Evolutionary conservation across 805 yeast species (phyloP).

Genomic region (Saccharomycopsis fibuligera): DNA sequence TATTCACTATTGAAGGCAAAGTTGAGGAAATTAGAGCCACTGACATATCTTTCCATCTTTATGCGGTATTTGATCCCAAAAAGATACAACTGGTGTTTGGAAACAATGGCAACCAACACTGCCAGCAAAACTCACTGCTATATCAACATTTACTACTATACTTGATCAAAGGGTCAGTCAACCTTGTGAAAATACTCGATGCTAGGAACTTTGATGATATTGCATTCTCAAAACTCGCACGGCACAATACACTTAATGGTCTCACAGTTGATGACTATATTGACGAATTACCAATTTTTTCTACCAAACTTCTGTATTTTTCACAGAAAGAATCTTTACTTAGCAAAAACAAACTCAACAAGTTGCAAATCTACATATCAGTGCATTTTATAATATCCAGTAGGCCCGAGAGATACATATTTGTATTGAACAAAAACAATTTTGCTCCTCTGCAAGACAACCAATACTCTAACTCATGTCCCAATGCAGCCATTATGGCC

Average conservation of each 20-base stretch:
- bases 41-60: conserved; percentile 30
- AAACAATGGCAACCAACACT: conserved; percentile 5
- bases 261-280: conserved; percentile 13
- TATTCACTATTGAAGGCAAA: conserved; percentile 32
- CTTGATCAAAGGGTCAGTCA: conserved; percentile 26
- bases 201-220: conserved; percentile 8
- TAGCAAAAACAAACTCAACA: conserved; percentile 6
- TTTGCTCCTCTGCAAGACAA: background rate
- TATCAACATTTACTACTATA: conserved; percentile 26
- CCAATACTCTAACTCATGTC: conserved; percentile 4
- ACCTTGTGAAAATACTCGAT: conserved; percentile 17
- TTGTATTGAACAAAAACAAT: conserved; percentile 3
- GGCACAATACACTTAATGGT: conserved; percentile 10
- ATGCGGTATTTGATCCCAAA: conserved; percentile 26
- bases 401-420: conserved; percentile 7
- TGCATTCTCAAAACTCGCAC: conserved; percentile 16
- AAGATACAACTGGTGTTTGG: conserved; percentile 19
- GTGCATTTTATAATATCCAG: conserved; percentile 3
- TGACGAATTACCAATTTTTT: conserved; percentile 13
- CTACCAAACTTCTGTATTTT: conserved; percentile 6
- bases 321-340: background rate
- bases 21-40: conserved; percentile 27
- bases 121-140: conserved; percentile 23
- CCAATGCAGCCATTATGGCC: conserved; percentile 11
- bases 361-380: conserved; percentile 2